phyloP scores from a whole-genome alignment of 2,329 filamentous ascomycete species.

The Apiospora koreana region DNA sequence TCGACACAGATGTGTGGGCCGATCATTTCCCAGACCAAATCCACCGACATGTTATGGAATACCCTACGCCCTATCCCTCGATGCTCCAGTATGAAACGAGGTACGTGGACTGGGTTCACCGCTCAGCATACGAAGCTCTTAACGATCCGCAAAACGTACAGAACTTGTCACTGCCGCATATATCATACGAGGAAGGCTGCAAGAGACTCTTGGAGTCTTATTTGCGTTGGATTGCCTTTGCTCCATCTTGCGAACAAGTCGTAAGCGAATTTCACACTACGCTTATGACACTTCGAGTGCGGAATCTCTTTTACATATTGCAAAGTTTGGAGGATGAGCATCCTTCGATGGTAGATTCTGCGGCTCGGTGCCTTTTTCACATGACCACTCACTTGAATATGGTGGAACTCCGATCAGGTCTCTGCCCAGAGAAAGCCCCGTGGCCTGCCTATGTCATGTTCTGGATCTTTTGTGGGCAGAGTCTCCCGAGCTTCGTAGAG shows the following conservation, averaged over 20 bases:
- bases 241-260: not conserved
- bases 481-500: not conserved
- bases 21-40: not conserved
- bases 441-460: not conserved
- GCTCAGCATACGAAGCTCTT: not conserved
- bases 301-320: not conserved
- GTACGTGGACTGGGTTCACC: not conserved
- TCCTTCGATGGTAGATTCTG: not conserved
- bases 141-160: not conserved
- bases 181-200: not conserved
- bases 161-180: not conserved
- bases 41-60: not conserved
- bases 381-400: not conserved
- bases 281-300: not conserved
- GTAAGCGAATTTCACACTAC: not conserved
- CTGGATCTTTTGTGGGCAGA: not conserved
- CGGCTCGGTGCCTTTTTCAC: not conserved
- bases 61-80: not conserved
- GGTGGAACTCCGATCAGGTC: not conserved
- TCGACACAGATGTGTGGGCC: not conserved
- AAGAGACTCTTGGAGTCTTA: not conserved
- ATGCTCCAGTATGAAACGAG: not conserved
- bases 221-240: not conserved
- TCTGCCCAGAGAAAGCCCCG: not conserved
- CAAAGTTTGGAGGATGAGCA: not conserved